phyloP scores from a whole-genome alignment of 345 rosid genomes.

The Salix caprea region DNA sequence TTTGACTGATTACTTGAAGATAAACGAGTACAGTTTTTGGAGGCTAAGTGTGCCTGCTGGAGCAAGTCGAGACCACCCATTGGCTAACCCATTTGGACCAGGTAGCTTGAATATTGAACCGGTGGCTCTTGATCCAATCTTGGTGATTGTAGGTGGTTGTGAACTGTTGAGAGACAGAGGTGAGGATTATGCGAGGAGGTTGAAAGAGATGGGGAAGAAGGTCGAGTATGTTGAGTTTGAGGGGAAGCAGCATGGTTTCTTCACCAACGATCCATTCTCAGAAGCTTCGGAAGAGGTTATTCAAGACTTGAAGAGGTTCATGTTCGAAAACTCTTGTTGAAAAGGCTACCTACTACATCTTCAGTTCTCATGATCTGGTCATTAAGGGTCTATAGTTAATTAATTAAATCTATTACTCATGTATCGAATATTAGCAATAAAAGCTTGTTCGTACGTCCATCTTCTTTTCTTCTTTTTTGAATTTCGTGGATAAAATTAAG shows the following conservation, averaged over 20 bases:
- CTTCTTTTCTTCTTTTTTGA: too few relatives aligned
- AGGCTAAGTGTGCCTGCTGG: constrained; percentile 67
- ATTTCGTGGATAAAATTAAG: too few relatives aligned
- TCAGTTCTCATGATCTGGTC: background rate
- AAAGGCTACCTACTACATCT: background rate
- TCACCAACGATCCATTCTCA: constrained; percentile 53
- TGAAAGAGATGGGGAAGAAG: constrained; percentile 52
- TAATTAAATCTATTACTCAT: too few relatives aligned
- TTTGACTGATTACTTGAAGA: background rate
- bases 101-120: constrained; percentile 44
- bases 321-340: constrained; percentile 23
- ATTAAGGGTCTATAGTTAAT: background rate
- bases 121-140: constrained; percentile 46
- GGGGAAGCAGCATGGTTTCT: constrained; percentile 70
- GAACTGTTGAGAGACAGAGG: constrained; percentile 73
- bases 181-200: constrained; percentile 54
- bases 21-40: constrained; percentile 57
- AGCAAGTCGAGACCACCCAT: constrained; percentile 66
- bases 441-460: too few relatives aligned
- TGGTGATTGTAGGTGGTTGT: constrained; percentile 56
- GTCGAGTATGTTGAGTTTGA: constrained; percentile 53
- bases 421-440: too few relatives aligned
- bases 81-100: constrained; percentile 80
- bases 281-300: constrained; percentile 34
- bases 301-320: constrained; percentile 38